These are phyloP conservation scores for Firmiana major DNA, from an alignment of 345 rosid genomes.

Conservation along the genomic window DNA sequence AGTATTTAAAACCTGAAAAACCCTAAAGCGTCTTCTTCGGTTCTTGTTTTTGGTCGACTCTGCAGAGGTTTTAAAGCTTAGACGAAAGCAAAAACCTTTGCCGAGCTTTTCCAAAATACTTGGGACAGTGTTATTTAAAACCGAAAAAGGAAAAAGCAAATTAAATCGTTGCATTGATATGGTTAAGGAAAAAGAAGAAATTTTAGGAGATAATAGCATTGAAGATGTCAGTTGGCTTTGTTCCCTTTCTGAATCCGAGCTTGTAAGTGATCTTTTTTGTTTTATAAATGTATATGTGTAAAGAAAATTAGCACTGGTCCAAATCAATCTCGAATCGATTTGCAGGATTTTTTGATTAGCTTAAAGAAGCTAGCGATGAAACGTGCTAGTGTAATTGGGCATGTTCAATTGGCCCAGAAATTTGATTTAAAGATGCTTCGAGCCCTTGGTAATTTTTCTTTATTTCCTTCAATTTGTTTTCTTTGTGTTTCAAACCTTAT, in stretches of 20 bases:
- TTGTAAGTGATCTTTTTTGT: slow-evolving; percentile 35
- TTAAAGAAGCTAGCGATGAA: slow-evolving; percentile 53
- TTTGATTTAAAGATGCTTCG: slow-evolving; percentile 72
- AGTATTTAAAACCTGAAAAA: not conserved
- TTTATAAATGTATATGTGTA: not conserved
- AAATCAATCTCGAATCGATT: not conserved
- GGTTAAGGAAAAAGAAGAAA: slow-evolving; percentile 32
- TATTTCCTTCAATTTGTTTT: not conserved
- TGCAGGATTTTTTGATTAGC: slow-evolving; percentile 66
- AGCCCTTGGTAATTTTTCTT: slow-evolving; percentile 43
- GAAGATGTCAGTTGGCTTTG: slow-evolving; percentile 69
- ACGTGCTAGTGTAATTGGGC: slow-evolving; percentile 51
- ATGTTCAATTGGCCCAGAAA: slow-evolving; percentile 43
- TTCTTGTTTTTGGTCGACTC: not conserved
- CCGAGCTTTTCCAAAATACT: not conserved
- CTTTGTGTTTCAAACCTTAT: not conserved
- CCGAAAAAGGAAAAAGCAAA: not conserved
- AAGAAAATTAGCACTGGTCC: not conserved
- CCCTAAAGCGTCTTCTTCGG: not conserved
- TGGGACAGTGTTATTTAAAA: not conserved
- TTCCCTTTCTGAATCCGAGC: slow-evolving; percentile 60
- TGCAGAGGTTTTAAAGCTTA: not conserved
- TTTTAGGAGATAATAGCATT: slow-evolving; percentile 35
- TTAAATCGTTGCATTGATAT: slow-evolving; percentile 4
- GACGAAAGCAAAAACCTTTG: not conserved